Evolutionary conservation across 2,329 filamentous ascomycete genomes (phyloP).

Genomic region (Lasiodiplodia sp.): DNA sequence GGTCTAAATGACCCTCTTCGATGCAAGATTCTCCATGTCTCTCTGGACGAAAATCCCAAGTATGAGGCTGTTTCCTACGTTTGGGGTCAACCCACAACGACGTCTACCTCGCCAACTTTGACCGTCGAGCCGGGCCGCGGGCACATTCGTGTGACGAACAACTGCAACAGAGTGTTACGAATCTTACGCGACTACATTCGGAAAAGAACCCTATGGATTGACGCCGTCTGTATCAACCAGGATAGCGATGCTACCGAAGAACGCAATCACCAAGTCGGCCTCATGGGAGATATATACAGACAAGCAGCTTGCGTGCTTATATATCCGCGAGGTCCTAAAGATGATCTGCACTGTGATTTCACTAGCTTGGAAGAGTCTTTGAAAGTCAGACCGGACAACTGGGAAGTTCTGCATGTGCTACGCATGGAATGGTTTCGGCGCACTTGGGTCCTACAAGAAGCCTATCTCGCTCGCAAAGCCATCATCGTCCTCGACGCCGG

Average conservation of each 20-base stretch:
- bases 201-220: neutral
- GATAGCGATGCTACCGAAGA: neutral
- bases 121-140: neutral
- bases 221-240: neutral
- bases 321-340: neutral
- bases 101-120: neutral
- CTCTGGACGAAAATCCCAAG: neutral
- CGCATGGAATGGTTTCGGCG: neutral
- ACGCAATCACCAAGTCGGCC: neutral
- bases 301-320: neutral
- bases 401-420: neutral
- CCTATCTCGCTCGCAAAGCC: neutral
- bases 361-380: neutral
- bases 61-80: constrained; percentile 8
- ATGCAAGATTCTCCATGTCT: neutral
- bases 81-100: neutral
- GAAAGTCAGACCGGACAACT: neutral
- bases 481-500: neutral
- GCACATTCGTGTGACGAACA: neutral
- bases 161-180: neutral
- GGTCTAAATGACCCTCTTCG: neutral
- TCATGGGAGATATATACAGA: neutral
- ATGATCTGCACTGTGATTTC: neutral
- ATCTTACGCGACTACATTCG: neutral
- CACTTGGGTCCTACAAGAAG: neutral